Percentiles rank a stretch among this genome's conserved stretches.
phyloP scores from a whole-genome alignment of 345 rosid genomes.

The Heritiera littoralis region DNA sequence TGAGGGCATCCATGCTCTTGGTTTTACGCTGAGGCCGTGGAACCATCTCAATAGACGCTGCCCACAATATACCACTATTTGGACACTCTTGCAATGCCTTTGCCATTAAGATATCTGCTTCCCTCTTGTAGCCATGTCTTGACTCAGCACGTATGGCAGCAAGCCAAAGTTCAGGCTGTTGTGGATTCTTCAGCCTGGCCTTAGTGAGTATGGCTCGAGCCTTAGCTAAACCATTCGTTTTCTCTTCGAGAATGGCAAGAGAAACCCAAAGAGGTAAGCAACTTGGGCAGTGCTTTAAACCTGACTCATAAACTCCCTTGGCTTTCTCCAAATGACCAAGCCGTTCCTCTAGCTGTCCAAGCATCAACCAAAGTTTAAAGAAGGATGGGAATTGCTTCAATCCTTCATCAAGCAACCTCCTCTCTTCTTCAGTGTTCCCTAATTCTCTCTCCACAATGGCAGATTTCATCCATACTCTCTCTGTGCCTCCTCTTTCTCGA shows the following conservation, averaged over 20 bases:
- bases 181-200: slow-evolving; percentile 83
- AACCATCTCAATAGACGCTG: slow-evolving; percentile 80
- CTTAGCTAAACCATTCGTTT: slow-evolving; percentile 66
- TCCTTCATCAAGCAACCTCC: slow-evolving; percentile 79
- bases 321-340: slow-evolving; percentile 61
- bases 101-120: slow-evolving; percentile 83
- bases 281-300: slow-evolving; percentile 66
- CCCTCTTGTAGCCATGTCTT: slow-evolving; percentile 75
- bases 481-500: slow-evolving; percentile 93
- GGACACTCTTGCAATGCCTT: slow-evolving; percentile 97
- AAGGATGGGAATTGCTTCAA: slow-evolving; percentile 76
- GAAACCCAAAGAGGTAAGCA: slow-evolving; percentile 81
- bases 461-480: slow-evolving; percentile 98
- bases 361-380: slow-evolving; percentile 93
- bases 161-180: slow-evolving; percentile 80
- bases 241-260: slow-evolving; percentile 77
- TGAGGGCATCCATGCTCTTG: slow-evolving; percentile 72
- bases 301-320: slow-evolving; percentile 63
- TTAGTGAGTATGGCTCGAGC: slow-evolving; percentile 82
- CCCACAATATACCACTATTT: slow-evolving; percentile 87
- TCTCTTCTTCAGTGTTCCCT: slow-evolving; percentile 75
- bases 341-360: slow-evolving; percentile 91
- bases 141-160: slow-evolving; percentile 85
- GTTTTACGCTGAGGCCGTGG: slow-evolving; percentile 76
- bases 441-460: slow-evolving; percentile 93